Evolutionary conservation across 1,284 basidiomycete species (phyloP), one percentile per base, ranked within the genome.

Genomic region (Rugosomyces carneus): DNA sequence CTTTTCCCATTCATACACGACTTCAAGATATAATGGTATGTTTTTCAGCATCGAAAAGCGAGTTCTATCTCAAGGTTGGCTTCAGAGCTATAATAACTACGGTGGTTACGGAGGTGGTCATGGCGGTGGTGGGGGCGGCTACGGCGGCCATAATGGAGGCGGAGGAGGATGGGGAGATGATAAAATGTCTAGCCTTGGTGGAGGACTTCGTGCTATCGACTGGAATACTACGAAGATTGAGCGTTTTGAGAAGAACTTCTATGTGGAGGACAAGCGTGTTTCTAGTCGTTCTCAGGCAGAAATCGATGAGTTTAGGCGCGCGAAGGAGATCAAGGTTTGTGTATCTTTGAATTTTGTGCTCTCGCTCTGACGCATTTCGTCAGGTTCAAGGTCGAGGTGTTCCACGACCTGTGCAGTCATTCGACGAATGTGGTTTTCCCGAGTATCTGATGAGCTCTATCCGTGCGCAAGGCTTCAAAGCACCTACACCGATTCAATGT

Each of bases 181-280:
- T 72, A 81, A 77, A 58, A 93, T 94, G 89, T 71, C 75, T 56
- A 78, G 75, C 64, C 81, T 99, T 40, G 95, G 96, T 37, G 81
- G 85, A 45, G 80, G 86, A 44, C 78, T 99, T 42, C 82, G 82
- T 53, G 76, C 75, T 50, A 84, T 96, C 54, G 90, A 98, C 72
- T 99, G 95, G 95, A 59, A 68, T 41, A 68, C 70, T 37, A 73
- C 78, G 48, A 81, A 84, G 52, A 74, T 97, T 48, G 76, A 84
- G 61, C 84, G 79, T 57, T 94, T 94, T 52, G 91, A 93, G 68
- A 94, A 94, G 72, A 97, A 97, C 77, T 99, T 99, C 63, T 99
- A 99, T 68, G 73, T 85, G 49, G 93, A 99, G 67, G 92, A 99
- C 68, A 85, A 88, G 60, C 79, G 82, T 34, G 92, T 99, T 36